phyloP scores from a whole-genome alignment of 129 eudicot genomes.

The Flaveria brownii region DNA sequence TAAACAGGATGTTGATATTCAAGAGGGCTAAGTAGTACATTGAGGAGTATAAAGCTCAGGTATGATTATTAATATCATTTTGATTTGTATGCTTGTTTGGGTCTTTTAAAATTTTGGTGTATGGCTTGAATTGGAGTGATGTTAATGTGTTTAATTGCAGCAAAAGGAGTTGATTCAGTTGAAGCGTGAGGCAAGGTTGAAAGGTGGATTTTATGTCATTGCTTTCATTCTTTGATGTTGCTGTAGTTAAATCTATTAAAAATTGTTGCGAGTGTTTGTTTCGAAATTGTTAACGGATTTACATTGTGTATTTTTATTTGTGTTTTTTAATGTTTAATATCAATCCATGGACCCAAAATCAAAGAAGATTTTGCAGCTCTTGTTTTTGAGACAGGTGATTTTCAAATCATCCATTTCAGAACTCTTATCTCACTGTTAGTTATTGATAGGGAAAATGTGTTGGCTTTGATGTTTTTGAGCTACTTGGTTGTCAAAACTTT shows the following conservation, averaged over 20 bases:
- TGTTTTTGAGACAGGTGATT: conserved; percentile 77
- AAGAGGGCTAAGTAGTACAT: conserved; percentile 55
- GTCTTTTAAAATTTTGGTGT: background rate
- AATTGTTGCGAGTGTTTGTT: background rate
- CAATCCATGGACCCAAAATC: conserved; percentile 77
- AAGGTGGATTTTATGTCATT: conserved; percentile 74
- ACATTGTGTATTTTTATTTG: background rate
- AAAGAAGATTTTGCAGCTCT: conserved; percentile 72
- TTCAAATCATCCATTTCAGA: background rate
- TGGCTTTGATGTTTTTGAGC: background rate
- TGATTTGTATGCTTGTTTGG: background rate
- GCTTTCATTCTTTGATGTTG: background rate
- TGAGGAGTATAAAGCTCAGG: conserved; percentile 66
- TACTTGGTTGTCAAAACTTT: background rate
- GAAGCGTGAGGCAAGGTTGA: conserved; percentile 79
- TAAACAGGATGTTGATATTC: conserved; percentile 58
- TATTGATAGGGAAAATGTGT: background rate
- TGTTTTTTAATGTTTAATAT: conserved; percentile 43
- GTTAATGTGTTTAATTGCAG: conserved; percentile 23
- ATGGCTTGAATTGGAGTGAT: background rate
- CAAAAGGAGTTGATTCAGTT: conserved; percentile 58
- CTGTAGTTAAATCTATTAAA: too few relatives aligned
- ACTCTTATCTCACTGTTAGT: background rate
- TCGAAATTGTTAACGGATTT: background rate
- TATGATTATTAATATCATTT: background rate